phyloP scores from a whole-genome alignment of 2,329 filamentous ascomycete species.

The Emydomyces testavorans region DNA sequence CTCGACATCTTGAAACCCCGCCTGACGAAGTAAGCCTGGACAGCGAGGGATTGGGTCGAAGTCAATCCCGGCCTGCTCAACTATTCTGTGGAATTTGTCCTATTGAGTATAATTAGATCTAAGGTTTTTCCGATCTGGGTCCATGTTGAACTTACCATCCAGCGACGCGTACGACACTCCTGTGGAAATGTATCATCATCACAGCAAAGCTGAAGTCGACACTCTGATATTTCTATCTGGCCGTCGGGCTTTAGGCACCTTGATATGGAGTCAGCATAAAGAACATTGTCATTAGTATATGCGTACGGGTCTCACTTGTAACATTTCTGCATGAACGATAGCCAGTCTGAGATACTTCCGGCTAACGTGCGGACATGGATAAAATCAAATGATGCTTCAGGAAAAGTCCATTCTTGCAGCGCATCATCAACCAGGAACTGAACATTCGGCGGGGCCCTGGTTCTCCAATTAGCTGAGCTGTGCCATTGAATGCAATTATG shows the following conservation, averaged over 20 bases:
- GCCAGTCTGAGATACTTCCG: slow-evolving; percentile 45
- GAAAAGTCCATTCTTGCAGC: slow-evolving; percentile 48
- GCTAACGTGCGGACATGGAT: slow-evolving; percentile 44
- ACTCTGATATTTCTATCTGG: slow-evolving; percentile 23
- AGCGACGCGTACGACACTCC: slow-evolving; percentile 9
- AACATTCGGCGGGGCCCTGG: slow-evolving; percentile 48
- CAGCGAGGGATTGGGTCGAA: slow-evolving; percentile 14
- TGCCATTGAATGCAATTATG: background rate
- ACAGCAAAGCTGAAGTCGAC: slow-evolving; percentile 13
- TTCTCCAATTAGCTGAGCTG: background rate
- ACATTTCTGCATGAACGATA: slow-evolving; percentile 38
- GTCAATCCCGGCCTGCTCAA: slow-evolving; percentile 9
- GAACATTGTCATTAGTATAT: slow-evolving; percentile 18
- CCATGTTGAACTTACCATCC: slow-evolving; percentile 10
- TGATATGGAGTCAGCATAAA: slow-evolving; percentile 16
- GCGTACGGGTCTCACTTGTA: slow-evolving; percentile 32
- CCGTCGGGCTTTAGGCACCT: slow-evolving; percentile 20
- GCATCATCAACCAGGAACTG: slow-evolving; percentile 53
- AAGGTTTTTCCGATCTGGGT: background rate
- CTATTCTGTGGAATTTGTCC: slow-evolving; percentile 12
- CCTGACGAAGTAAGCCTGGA: slow-evolving; percentile 9
- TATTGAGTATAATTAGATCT: background rate
- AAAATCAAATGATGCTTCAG: slow-evolving; percentile 42
- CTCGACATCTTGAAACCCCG: slow-evolving; percentile 15
- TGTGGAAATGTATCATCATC: slow-evolving; percentile 15